Evolutionary conservation across 2,329 filamentous ascomycete genomes (phyloP), one percentile per base, ranked within the genome.

Genomic region (Raffaelea albimanens): DNA sequence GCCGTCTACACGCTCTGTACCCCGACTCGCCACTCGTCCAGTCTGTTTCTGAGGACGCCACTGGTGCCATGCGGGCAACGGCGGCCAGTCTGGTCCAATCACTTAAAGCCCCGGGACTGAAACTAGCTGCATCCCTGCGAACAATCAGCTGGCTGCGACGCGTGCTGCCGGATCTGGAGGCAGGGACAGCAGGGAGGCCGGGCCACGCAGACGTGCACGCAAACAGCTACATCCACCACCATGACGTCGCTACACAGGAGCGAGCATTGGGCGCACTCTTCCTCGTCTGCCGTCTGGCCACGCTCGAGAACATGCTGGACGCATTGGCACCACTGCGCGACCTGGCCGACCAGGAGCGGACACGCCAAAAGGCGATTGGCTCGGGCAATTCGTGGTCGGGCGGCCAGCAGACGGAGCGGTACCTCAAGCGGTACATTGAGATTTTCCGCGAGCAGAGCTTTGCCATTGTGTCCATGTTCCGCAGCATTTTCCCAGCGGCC

Each of bases 361-460:
- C 64, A 41, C 72, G 69, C 14, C 69, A 75, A n/a, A 40, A 33
- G 21, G 41, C 71, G 31, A 60, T 64, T 14, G 58, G 63, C 5
- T 60, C 61, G 20, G 63, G 65, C 9, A 63, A 63, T 38, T 61
- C 65, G 33, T 85, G 76, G 77, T 79, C 76, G 2, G 80, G 80
- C 1, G 91, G 91, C 0, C 89, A 95, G 59, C 93, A 97, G 63
- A 96, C 90, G 1, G 93, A 97, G 63, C 78, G 89, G 45, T 98
- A 89, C 58, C 69, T 98, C 40, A 98, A 97, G 64, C 79, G 90
- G 43, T 98, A 95, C 64, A 87, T 98, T 57, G 93, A 98, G 62
- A 89, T 98, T 23, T 97, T 97, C 63, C 85, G 93, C 45, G 93
- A 98, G 65, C 93, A 98, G 65, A 95, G 87, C 61, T 98, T 98